Evolutionary conservation across 441 rosid species (phyloP), one percentile per base, ranked within the genome.

Genomic region (Brassica balearica): DNA sequence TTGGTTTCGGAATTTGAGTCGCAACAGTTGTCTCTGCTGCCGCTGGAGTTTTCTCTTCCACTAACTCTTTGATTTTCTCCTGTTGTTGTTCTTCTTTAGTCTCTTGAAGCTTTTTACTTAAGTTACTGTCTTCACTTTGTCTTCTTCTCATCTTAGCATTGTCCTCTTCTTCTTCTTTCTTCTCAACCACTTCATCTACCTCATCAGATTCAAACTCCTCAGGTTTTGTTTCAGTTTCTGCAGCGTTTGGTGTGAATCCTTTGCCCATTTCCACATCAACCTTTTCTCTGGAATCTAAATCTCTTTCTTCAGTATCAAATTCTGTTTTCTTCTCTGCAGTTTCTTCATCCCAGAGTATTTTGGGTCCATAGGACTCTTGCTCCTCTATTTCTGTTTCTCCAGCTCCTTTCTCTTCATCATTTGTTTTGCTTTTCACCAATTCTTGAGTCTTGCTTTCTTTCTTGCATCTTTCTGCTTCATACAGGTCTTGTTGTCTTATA

Each of bases 291-390:
- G 56, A 12, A 19, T 77, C 76, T 65, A 22, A 70, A 10, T 36
- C 41, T 6, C 8, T 36, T 78, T n/a, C n/a, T n/a, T n/a, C n/a
- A n/a, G n/a, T n/a, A 53, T 56, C 19, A 14, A 46, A 14, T 9
- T 73, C 66, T 62, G 71, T 55, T 41, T 74, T 43, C 34, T 14
- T 32, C 53, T 63, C 74, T 69, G 66, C 22, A 23, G 0, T 36
- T 67, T 67, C 71, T 8, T 73, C 51, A 3, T 73, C 78, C 65
- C 22, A 2, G 3, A 60, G 69, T 11, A 14, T 12, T 17, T 73
- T 62, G 32, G 60, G 82, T 53, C 71, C 55, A 20, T 79, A 2
- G 55, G 75, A 63, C 2, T 74, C 82, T 63, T 69, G 67, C 32
- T 27, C 32, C 32, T 27, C 0, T 27, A 27, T 27, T 27, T 27